Evolutionary conservation across 1,284 basidiomycete species (phyloP).

Genomic region (Cerrena zonata): DNA sequence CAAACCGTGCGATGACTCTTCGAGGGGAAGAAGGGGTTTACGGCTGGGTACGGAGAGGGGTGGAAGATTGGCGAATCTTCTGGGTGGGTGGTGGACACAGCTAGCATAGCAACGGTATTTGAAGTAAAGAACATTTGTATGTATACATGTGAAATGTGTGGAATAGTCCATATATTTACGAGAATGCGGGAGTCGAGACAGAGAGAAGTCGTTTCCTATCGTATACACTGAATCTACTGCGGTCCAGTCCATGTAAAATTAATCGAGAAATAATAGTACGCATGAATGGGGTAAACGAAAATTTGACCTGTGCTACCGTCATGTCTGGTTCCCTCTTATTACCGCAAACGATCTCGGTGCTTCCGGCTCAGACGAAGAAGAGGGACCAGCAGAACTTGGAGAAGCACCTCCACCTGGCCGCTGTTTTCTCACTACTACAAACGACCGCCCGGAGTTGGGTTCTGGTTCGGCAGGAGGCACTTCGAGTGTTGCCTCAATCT

Average conservation of each 20-base stretch:
- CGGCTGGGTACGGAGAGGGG: slow-evolving; percentile 64
- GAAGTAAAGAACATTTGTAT: no score
- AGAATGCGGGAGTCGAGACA: no score
- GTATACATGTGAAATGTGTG: not conserved
- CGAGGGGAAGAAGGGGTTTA: slow-evolving; percentile 60
- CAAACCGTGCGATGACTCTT: slow-evolving; percentile 39
- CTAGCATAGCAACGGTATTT: slow-evolving; percentile 13
- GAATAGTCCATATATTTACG: not conserved
- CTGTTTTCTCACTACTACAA: slow-evolving; percentile 63
- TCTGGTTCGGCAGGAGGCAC: slow-evolving; percentile 17
- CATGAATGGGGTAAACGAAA: not conserved
- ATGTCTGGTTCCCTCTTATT: slow-evolving; percentile 25
- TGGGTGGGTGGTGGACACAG: slow-evolving; percentile 62
- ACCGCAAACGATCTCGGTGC: slow-evolving; percentile 31
- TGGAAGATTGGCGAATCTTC: slow-evolving; percentile 69
- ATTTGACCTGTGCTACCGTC: no score
- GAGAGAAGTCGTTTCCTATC: not conserved
- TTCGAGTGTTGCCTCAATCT: slow-evolving; percentile 35
- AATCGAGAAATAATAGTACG: not conserved
- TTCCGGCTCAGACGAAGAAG: slow-evolving; percentile 16
- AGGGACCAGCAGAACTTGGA: slow-evolving; percentile 10
- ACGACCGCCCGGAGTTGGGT: slow-evolving; percentile 48
- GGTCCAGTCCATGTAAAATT: not conserved
- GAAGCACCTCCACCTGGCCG: slow-evolving; percentile 23
- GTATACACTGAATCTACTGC: not conserved